phyloP scores from a whole-genome alignment of 805 yeast species.

The Wickerhamiella alocasiicola region DNA sequence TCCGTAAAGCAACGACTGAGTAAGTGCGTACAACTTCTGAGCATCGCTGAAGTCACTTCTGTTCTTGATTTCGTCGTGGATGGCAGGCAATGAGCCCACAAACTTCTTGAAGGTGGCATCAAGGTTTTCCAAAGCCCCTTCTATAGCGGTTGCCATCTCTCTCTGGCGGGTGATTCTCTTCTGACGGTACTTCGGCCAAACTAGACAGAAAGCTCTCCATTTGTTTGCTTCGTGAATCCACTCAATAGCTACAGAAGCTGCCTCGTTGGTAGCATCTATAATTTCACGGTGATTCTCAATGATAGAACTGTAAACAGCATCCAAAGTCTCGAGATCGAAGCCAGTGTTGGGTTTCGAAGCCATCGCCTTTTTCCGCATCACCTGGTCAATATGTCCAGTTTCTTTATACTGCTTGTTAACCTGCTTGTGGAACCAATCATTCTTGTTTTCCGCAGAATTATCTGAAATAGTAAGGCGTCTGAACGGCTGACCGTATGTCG shows the following conservation, averaged over 20 bases:
- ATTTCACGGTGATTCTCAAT: constrained; percentile 13
- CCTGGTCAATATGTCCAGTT: constrained; percentile 4
- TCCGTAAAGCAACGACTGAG: constrained; percentile 16
- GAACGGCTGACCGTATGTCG: constrained; percentile 1
- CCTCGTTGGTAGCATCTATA: constrained; percentile 13
- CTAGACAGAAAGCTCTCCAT: constrained; percentile 14
- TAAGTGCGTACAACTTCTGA: constrained; percentile 11
- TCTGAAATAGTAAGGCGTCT: not conserved
- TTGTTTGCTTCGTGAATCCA: constrained; percentile 22
- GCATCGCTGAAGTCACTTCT: constrained; percentile 2
- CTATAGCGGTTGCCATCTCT: constrained; percentile 9
- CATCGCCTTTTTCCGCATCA: too few relatives aligned
- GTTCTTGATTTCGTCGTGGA: too few relatives aligned
- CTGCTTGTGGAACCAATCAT: not conserved
- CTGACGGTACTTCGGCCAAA: constrained; percentile 14
- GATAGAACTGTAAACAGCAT: constrained; percentile 12
- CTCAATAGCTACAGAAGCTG: constrained; percentile 11
- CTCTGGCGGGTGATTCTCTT: constrained; percentile 2
- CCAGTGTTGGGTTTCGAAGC: not conserved
- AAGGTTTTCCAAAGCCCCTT: constrained; percentile 10
- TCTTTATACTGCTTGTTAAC: not conserved
- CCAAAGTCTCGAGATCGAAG: constrained; percentile 9
- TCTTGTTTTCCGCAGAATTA: not conserved
- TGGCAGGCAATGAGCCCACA: not conserved
- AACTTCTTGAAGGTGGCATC: constrained; percentile 8